Evolutionary conservation across 495 filamentous ascomycete species (phyloP).

Genomic region (Tirmania nivea): DNA sequence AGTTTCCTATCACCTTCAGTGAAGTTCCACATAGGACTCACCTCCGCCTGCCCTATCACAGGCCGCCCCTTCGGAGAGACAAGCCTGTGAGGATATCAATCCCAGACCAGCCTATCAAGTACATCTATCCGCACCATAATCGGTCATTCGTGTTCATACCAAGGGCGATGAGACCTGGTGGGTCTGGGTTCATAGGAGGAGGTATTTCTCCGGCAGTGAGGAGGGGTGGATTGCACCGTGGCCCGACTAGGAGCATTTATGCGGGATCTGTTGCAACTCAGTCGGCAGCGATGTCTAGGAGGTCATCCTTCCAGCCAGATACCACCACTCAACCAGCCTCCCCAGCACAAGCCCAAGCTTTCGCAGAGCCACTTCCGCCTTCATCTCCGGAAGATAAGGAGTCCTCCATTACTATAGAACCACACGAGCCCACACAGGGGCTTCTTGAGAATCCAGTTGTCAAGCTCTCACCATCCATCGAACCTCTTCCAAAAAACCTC

Average conservation of each 20-base stretch:
- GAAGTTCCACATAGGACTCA: constrained; percentile 62
- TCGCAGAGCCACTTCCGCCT: not conserved
- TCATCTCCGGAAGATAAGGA: not conserved
- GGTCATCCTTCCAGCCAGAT: constrained; percentile 55
- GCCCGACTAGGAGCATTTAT: constrained; percentile 61
- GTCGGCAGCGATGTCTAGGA: constrained; percentile 76
- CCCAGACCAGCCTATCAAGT: constrained; percentile 51
- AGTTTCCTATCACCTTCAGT: constrained; percentile 43
- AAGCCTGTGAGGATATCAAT: constrained; percentile 92
- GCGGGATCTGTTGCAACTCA: constrained; percentile 50
- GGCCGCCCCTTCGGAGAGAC: constrained; percentile 81
- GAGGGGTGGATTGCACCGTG: constrained; percentile 43
- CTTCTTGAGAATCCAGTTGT: constrained; percentile 6
- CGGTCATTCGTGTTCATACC: constrained; percentile 98
- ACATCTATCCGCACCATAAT: constrained; percentile 74
- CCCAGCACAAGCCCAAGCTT: not conserved
- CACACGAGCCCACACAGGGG: not conserved
- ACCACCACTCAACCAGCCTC: constrained; percentile 30
- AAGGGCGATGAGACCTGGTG: constrained; percentile 62
- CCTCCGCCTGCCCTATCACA: constrained; percentile 81
- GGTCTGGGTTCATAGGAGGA: constrained; percentile 27
- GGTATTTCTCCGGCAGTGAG: constrained; percentile 35
- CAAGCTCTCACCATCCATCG: constrained; percentile 6
- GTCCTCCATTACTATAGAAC: not conserved
- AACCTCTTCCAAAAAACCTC: not conserved